A percentile compares a stretch with the other conserved stretches of the same genome.
These are phyloP conservation scores for Scutellaria galericulata DNA, from an alignment of 257 asterid genomes.

Conservation along the genomic window DNA sequence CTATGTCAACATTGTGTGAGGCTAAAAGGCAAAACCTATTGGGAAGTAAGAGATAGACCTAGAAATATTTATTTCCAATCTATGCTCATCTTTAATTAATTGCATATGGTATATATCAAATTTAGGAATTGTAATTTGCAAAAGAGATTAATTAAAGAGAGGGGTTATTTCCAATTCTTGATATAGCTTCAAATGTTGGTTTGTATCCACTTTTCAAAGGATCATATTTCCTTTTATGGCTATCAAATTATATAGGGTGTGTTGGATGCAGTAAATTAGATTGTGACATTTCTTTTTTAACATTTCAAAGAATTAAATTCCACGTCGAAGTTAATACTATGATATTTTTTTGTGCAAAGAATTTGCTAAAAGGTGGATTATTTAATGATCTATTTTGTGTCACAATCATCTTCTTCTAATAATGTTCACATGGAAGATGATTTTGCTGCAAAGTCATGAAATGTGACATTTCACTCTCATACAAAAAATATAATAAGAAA, in stretches of 20 bases:
- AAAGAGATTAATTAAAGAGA: no score
- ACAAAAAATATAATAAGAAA: no score
- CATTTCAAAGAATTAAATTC: conserved; percentile 13
- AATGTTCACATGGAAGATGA: conserved; percentile 9
- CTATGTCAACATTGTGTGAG: not conserved
- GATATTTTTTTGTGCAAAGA: conserved; percentile 19
- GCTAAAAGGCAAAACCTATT: not conserved
- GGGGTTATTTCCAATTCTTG: no score
- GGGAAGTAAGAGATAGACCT: not conserved
- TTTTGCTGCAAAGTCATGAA: not conserved
- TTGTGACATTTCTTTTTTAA: not conserved
- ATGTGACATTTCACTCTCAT: conserved; percentile 34
- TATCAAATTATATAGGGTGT: no score
- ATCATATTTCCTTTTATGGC: no score
- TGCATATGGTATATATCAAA: no score
- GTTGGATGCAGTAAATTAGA: not conserved
- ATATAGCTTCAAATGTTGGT: not conserved
- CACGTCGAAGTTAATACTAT: conserved; percentile 9
- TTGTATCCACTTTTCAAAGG: no score
- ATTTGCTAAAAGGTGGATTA: conserved; percentile 18
- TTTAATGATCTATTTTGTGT: conserved; percentile 29
- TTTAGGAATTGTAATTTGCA: no score
- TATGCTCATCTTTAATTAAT: not conserved
- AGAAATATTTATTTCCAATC: not conserved
- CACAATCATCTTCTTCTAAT: conserved; percentile 30